Evolutionary conservation across 2,329 filamentous ascomycete genomes (phyloP), one percentile per base, ranked within the genome.

Genomic region (Paecilomyces fulvus): DNA sequence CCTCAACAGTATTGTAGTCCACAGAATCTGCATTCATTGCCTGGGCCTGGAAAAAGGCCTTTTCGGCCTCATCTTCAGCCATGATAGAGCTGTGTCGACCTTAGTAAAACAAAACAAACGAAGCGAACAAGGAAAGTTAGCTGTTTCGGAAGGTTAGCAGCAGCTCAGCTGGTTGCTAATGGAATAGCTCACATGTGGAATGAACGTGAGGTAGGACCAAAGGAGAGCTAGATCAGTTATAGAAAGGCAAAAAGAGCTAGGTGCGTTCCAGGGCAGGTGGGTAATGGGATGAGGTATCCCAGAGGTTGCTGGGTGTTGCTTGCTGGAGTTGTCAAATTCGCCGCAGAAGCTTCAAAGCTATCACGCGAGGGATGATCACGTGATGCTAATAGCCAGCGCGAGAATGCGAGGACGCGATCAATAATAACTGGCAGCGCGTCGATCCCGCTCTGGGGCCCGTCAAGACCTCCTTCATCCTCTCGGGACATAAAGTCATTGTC

Each of bases 21-120:
- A 67, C 64, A 62, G 67, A 69, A 48, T 73, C 69, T 57, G 70
- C 69, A 62, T 77, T 75, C 62, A 71, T 67, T 55, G 70, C 65
- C 70, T 82, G 77, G 48, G 77, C 75, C 63, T 76, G 70, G 58
- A 81, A 76, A 64, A 81, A 81, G 59, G 79, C 79, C 58, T 76
- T 71, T 69, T 82, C 79, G 58, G 77, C 74, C 64, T 79, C 79
- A 69, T 79, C 76, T 64, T 78, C 79, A 55, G 78, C 77, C 79
- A 81, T 81, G 61, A 58, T 61, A 61, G 57, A 52, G 54, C 43
- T 30, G 56, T 55, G 52, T 51, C 28, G 31, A 58, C n/a, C 53
- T 28, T 28, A 28, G 25, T 61, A 54, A 54, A 57, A 50, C 30
- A 57, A 50, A 57, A 63, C 59, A 52, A 56, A 49, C 54, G 46